Evolutionary conservation across 192 early-diverging fungal genomes (phyloP).

Genomic region (Martensiomyces pterosporus): DNA sequence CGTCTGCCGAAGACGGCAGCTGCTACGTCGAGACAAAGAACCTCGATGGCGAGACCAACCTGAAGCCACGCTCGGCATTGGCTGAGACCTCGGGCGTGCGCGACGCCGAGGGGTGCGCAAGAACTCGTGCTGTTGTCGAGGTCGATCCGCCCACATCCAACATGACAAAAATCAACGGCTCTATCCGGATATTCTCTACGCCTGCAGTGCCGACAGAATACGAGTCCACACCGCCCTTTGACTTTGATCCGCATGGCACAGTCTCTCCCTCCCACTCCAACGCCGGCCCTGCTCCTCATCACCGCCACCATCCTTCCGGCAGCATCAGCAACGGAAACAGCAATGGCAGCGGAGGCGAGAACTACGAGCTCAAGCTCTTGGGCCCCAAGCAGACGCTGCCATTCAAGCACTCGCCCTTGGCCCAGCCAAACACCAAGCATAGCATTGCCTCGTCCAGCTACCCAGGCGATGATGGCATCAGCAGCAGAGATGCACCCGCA

Average conservation of each 20-base stretch:
- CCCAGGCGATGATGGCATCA: no score
- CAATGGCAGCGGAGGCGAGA: no score
- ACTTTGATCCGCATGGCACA: conserved; percentile 14
- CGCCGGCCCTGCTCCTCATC: conserved; percentile 7
- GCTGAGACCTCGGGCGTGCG: conserved; percentile 62
- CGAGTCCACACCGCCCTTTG: conserved; percentile 4
- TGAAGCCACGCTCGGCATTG: conserved; percentile 75
- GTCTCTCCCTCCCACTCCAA: conserved; percentile 10
- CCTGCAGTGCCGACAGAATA: conserved; percentile 18
- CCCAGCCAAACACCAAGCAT: conserved; percentile 7
- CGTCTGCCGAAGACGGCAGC: conserved; percentile 67
- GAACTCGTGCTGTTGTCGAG: conserved; percentile 61
- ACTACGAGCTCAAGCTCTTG: conserved; percentile 41
- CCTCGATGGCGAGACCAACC: conserved; percentile 96
- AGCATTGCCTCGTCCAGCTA: no score
- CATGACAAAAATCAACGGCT: conserved; percentile 73
- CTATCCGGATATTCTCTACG: conserved; percentile 42
- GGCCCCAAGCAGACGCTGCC: conserved; percentile 18
- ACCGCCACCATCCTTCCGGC: conserved; percentile 4
- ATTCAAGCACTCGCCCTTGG: conserved; percentile 44
- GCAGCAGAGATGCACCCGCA: no score
- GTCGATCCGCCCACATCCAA: conserved; percentile 74
- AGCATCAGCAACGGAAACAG: background rate
- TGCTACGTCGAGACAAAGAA: conserved; percentile 95
- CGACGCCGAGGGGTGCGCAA: conserved; percentile 72